These are phyloP conservation scores for Crithidia acanthocephali DNA, from an alignment of 208 protist genomes.

Conservation along the genomic window DNA sequence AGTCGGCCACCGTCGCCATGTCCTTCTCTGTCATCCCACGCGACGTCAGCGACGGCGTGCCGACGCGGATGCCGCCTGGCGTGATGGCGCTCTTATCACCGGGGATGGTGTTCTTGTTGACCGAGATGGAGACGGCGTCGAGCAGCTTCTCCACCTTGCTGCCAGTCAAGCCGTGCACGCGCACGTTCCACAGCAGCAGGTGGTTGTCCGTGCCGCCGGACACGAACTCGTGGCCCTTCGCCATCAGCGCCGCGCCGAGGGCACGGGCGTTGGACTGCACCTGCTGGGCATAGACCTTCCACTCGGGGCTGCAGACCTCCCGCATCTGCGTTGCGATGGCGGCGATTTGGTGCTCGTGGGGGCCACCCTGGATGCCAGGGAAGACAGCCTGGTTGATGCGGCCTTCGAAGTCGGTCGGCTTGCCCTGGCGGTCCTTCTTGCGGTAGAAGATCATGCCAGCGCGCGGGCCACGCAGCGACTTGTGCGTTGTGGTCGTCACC, in stretches of 20 bases:
- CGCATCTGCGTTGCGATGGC: conserved; percentile 96
- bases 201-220: conserved; percentile 98
- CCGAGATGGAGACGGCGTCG: conserved; percentile 91
- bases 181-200: conserved; percentile 97
- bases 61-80: conserved; percentile 96
- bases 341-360: conserved; percentile 98
- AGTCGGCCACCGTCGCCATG: conserved; percentile 89
- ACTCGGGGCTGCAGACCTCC: conserved; percentile 93
- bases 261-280: conserved; percentile 91
- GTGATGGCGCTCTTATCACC: conserved; percentile 94
- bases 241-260: conserved; percentile 82
- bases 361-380: conserved; percentile 98
- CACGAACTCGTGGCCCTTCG: conserved; percentile 93
- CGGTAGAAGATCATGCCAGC: conserved; percentile 99
- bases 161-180: conserved; percentile 94
- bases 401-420: conserved; percentile 88
- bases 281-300: conserved; percentile 94
- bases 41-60: conserved; percentile 96
- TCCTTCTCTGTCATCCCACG: conserved; percentile 94
- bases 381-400: conserved; percentile 98
- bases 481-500: conserved; percentile 99
- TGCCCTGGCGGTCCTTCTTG: conserved; percentile 79
- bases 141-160: conserved; percentile 97
- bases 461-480: conserved; percentile 98
- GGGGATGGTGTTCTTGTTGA: conserved; percentile 98